Evolutionary conservation across 129 eudicot genomes (phyloP), one percentile per base, ranked within the genome.

Genomic region (Smallanthus sonchifolius): DNA sequence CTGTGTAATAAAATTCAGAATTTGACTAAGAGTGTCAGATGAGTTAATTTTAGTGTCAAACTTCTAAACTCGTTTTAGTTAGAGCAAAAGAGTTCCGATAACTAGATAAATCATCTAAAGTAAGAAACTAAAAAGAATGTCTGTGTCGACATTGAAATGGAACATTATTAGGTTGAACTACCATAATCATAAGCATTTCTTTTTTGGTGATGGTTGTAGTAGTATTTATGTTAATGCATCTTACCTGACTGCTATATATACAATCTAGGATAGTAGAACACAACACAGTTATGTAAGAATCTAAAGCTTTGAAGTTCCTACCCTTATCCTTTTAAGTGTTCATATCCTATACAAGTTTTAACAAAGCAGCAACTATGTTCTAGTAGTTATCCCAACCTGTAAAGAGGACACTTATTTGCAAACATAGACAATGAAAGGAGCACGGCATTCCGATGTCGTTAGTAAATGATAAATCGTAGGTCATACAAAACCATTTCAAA

Each of bases 131-230:
- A 52, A 16, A 16, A 19, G 15, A 13, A 8, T 37, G 37, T 52
- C 14, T 24, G 17, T 51, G 75, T 73, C n/a, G 35, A 72, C 67
- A 72, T 69, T 49, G 62, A 49, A n/a, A 47, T 49, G 62, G 16
- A 34, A 49, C n/a, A 49, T 47, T 9, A n/a, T 32, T 69, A 70
- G 64, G 75, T 36, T 11, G 34, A 70, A 36, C 19, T 16, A 10
- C 34, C 44, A 44, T 14, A 47, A 44, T 24, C 2, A 6, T 8
- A 44, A 67, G 72, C 57, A 28, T 30, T 19, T 67, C 20, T 5
- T 28, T 24, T 24, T 43, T 67, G 51, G 56, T 14, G 38, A 15
- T 34, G 13, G 37, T 67, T 10, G 28, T 32, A 47, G 45, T 69
- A 49, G 47, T 48, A 35, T 49, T 14, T 69, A 8, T 69, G 60